These are phyloP conservation scores for Syzygium jambos DNA, from an alignment of 345 rosid genomes.

Conservation along the genomic window DNA sequence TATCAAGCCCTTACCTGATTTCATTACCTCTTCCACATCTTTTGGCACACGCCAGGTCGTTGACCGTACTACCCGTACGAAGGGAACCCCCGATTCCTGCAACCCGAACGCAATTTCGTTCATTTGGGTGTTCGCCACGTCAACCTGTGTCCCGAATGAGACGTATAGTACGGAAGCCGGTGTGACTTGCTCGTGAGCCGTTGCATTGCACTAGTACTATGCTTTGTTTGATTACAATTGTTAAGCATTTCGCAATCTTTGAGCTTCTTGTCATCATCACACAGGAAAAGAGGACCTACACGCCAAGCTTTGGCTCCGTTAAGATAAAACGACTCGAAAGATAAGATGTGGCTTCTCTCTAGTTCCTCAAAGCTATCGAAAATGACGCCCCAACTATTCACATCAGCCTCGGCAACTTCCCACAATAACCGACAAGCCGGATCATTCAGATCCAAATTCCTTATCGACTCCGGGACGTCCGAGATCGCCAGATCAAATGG, in stretches of 20 bases:
- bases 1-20: background rate
- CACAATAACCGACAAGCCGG: background rate
- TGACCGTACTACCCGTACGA: background rate
- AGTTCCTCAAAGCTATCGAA: conserved; percentile 20
- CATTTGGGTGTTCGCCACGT: background rate
- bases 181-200: background rate
- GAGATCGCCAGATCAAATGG: background rate
- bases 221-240: background rate
- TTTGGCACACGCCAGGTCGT: background rate
- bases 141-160: conserved; percentile 4
- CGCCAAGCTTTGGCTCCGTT: conserved; percentile 1
- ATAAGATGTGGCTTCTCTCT: conserved; percentile 7
- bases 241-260: background rate
- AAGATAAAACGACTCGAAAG: background rate
- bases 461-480: background rate
- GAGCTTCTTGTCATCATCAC: background rate
- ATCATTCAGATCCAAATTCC: background rate
- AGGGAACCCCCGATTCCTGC: background rate
- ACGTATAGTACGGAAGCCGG: background rate
- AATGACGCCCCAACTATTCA: conserved; percentile 11
- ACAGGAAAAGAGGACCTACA: conserved; percentile 3
- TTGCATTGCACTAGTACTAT: background rate
- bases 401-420: conserved; percentile 1
- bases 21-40: background rate
- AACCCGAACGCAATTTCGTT: conserved; percentile 5